A percentile compares a stretch with the other conserved stretches of the same genome.
Conservation (phyloP, 345 rosid species). For the Boechera retrofracta region DNA sequence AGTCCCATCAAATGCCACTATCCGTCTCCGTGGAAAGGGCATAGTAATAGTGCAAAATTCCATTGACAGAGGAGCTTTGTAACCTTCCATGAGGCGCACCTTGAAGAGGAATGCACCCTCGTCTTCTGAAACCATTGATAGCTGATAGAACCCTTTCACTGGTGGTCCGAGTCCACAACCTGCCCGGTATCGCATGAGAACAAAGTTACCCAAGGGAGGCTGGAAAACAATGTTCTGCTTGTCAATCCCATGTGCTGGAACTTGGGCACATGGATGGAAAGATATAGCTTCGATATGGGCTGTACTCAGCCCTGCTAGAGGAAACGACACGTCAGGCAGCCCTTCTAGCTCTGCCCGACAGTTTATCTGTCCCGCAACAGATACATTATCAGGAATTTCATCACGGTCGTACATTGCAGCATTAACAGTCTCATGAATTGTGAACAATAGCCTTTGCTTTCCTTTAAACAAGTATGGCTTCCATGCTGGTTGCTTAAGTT, state of each 20-base stretch:
- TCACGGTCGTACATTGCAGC: conserved; percentile 94
- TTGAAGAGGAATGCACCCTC: conserved; percentile 96
- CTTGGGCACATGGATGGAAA: conserved; percentile 89
- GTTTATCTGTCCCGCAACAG: conserved; percentile 89
- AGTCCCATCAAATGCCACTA: conserved; percentile 79
- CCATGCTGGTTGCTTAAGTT: conserved; percentile 94
- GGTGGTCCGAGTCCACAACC: conserved; percentile 78
- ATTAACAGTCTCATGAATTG: conserved; percentile 72
- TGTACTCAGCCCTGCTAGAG: conserved; percentile 69
- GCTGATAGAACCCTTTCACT: conserved; percentile 89
- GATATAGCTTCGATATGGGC: conserved; percentile 77
- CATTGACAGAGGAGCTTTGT: conserved; percentile 80
- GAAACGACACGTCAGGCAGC: conserved; percentile 89
- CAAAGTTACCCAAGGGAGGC: conserved; percentile 84
- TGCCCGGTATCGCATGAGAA: conserved; percentile 85
- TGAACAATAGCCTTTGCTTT: conserved; percentile 79
- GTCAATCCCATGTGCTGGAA: conserved; percentile 80
- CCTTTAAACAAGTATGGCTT: conserved; percentile 92
- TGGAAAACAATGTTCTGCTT: conserved; percentile 87
- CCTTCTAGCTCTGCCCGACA: conserved; percentile 94
- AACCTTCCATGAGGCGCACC: conserved; percentile 85
- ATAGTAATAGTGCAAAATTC: conserved; percentile 88
- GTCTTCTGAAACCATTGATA: conserved; percentile 96
- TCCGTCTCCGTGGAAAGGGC: conserved; percentile 90
- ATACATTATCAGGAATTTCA: conserved; percentile 83